Evolutionary conservation across 1,139 yeast genomes (phyloP).

Genomic region (Sugiyamaella grinbergsii): DNA sequence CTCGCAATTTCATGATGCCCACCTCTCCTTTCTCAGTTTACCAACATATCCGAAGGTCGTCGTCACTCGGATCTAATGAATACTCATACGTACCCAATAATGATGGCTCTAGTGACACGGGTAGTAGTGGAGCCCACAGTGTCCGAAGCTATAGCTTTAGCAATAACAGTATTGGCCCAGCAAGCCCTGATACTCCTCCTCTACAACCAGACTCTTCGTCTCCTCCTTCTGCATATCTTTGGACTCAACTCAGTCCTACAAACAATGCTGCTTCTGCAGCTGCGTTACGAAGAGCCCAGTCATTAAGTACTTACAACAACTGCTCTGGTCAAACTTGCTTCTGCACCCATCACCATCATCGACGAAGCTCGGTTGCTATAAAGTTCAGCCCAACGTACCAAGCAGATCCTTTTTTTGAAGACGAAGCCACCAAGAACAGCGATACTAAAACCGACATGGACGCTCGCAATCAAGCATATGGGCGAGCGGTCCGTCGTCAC

Average conservation of each 20-base stretch:
- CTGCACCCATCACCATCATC: slow-evolving; percentile 33
- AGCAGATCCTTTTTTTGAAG: slow-evolving; percentile 24
- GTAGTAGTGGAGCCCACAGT: neutral
- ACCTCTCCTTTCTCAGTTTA: slow-evolving; percentile 20
- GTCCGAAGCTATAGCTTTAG: too few species aligned
- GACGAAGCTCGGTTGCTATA: slow-evolving; percentile 36
- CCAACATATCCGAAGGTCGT: slow-evolving; percentile 21
- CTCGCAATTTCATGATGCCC: slow-evolving; percentile 16
- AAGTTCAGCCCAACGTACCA: slow-evolving; percentile 32
- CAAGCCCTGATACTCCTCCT: slow-evolving; percentile 2
- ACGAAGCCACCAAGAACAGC: slow-evolving; percentile 20
- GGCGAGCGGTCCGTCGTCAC: slow-evolving; percentile 22
- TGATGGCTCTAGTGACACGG: too few species aligned
- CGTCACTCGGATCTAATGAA: slow-evolving; percentile 13
- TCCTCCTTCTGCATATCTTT: slow-evolving; percentile 12
- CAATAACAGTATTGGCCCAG: slow-evolving; percentile 5
- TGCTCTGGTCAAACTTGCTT: slow-evolving; percentile 25
- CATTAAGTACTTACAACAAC: slow-evolving; percentile 11
- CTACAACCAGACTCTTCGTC: slow-evolving; percentile 3
- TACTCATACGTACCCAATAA: slow-evolving; percentile 7
- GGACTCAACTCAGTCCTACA: slow-evolving; percentile 9
- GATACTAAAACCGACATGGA: slow-evolving; percentile 15
- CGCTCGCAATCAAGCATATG: slow-evolving; percentile 18
- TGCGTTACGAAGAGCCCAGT: slow-evolving; percentile 19
- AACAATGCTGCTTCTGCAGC: slow-evolving; percentile 7